Evolutionary conservation across 2,329 filamentous ascomycete genomes (phyloP).

Genomic region (Didymella arachidicola): DNA sequence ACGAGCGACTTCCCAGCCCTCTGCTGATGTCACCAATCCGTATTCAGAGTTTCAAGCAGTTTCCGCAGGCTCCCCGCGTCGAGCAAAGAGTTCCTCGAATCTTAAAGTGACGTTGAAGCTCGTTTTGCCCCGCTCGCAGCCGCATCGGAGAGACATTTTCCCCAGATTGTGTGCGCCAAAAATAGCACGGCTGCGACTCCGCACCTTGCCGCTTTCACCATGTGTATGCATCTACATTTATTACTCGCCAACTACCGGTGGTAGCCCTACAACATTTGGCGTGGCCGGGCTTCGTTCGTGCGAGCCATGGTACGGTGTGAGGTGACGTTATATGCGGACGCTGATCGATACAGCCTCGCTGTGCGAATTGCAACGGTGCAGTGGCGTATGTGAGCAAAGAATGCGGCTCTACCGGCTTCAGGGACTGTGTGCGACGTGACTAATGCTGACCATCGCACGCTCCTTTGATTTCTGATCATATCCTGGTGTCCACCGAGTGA

Average conservation of each 20-base stretch:
- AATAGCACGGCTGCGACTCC: slow-evolving; percentile 6
- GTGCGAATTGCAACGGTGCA: slow-evolving; percentile 10
- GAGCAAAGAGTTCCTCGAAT: background rate
- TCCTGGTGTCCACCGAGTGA: background rate
- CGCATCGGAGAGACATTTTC: slow-evolving; percentile 3
- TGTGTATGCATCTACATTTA: background rate
- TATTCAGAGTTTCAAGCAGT: background rate
- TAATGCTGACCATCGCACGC: background rate
- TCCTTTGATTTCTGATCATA: background rate
- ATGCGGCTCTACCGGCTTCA: slow-evolving; percentile 12
- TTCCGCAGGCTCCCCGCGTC: background rate
- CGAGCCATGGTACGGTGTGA: slow-evolving; percentile 7
- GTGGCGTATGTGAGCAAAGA: slow-evolving; percentile 9
- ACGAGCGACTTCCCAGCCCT: background rate
- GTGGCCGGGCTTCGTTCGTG: slow-evolving; percentile 5
- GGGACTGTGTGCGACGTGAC: slow-evolving; percentile 5
- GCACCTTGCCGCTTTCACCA: background rate
- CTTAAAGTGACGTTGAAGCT: slow-evolving; percentile 13
- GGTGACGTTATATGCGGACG: slow-evolving; percentile 1
- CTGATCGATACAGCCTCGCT: background rate
- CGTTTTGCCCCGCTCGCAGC: slow-evolving; percentile 12
- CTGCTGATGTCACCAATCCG: slow-evolving; percentile 10
- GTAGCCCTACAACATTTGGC: background rate
- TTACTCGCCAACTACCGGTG: background rate
- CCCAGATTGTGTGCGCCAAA: slow-evolving; percentile 8